These are phyloP conservation scores for Phytopythium chamaehyphon DNA, from an alignment of 352 stramenopile species.

Conservation along the genomic window DNA sequence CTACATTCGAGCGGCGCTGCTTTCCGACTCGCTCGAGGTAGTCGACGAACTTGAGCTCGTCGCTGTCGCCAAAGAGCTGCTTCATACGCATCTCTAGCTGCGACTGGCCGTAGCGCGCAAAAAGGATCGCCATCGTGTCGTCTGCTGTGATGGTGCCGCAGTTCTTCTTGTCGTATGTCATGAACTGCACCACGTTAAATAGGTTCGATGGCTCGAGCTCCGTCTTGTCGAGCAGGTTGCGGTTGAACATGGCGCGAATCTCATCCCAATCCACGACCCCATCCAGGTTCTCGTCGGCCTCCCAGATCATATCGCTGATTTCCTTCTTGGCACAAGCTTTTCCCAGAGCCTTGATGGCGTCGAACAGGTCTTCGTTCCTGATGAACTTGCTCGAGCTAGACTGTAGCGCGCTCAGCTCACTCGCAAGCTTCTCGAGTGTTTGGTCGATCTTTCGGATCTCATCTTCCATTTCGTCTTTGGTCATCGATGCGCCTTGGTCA, in stretches of 20 bases:
- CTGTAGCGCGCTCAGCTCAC: slow-evolving; percentile 52
- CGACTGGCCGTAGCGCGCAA: slow-evolving; percentile 88
- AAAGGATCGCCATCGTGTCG: slow-evolving; percentile 98
- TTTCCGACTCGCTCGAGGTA: slow-evolving; percentile 75
- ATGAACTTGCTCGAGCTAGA: slow-evolving; percentile 68
- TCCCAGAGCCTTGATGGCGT: slow-evolving; percentile 91
- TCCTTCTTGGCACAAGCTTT: slow-evolving; percentile 93
- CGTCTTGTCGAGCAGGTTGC: slow-evolving; percentile 94
- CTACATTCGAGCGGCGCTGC: slow-evolving; percentile 61
- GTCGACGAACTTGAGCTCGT: slow-evolving; percentile 77
- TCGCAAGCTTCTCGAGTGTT: slow-evolving; percentile 39
- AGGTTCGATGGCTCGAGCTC: slow-evolving; percentile 94
- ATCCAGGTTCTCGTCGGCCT: slow-evolving; percentile 97
- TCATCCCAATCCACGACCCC: slow-evolving; percentile 94
- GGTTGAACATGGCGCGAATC: slow-evolving; percentile 95
- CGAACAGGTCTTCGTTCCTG: slow-evolving; percentile 90
- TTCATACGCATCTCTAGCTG: slow-evolving; percentile 90
- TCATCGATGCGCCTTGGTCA: slow-evolving; percentile 78
- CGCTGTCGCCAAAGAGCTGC: slow-evolving; percentile 87
- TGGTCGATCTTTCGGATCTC: slow-evolving; percentile 70
- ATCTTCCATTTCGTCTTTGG: slow-evolving; percentile 65
- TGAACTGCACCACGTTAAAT: slow-evolving; percentile 97
- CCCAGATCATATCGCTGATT: slow-evolving; percentile 98
- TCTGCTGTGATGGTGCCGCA: slow-evolving; percentile 94
- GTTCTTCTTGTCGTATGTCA: slow-evolving; percentile 96